phyloP scores from a whole-genome alignment of 768 basidiomycete genomes.

The Lactarius sp. region DNA sequence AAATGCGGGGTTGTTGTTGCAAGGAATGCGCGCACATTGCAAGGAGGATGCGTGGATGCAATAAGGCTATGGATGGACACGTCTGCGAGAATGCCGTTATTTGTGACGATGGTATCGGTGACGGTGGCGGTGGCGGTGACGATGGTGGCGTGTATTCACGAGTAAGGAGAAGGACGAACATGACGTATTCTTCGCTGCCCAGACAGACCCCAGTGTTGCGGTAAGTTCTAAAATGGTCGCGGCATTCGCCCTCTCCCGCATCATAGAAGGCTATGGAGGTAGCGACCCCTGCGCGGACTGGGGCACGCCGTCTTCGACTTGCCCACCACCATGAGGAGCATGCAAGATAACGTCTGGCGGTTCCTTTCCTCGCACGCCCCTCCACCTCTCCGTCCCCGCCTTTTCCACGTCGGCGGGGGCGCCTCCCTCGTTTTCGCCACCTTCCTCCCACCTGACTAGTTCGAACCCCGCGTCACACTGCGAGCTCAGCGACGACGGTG shows the following conservation, averaged over 20 bases:
- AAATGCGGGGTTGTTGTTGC: too few relatives aligned
- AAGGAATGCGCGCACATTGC: too few relatives aligned
- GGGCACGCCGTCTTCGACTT: neutral
- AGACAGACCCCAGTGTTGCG: neutral
- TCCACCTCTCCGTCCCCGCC: neutral
- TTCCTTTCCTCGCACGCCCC: neutral
- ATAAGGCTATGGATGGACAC: neutral
- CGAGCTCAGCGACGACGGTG: constrained; percentile 53
- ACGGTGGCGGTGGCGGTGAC: neutral
- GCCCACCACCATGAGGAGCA: neutral
- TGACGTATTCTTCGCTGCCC: neutral
- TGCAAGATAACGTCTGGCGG: constrained; percentile 1
- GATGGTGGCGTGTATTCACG: neutral
- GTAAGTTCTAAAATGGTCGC: neutral
- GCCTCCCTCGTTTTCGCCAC: constrained; percentile 28
- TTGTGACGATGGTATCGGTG: neutral
- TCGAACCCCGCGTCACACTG: constrained; percentile 30
- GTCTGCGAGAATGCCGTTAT: neutral
- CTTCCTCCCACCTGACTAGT: constrained; percentile 17
- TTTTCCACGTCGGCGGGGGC: neutral
- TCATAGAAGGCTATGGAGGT: neutral
- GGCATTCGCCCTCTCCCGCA: neutral
- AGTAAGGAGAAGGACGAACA: neutral
- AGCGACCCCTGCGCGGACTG: neutral
- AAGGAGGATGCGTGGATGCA: neutral